Evolutionary conservation across 1,139 yeast species (phyloP), one percentile per base, ranked within the genome.

Genomic region (Trichomonascaceae sp.): DNA sequence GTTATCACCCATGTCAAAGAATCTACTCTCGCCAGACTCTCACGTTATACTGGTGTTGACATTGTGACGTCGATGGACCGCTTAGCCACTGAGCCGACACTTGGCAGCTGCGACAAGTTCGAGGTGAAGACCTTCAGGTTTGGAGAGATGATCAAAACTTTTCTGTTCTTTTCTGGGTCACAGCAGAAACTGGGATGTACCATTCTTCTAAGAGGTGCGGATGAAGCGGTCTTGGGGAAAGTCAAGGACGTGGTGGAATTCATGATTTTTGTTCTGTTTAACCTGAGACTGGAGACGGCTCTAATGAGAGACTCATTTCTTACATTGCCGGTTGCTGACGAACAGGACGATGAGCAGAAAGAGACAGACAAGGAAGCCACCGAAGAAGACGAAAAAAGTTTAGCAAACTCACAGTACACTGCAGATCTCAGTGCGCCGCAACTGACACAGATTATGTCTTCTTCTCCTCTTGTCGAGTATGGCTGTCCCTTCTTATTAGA

Each of bases 31-130:
- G 81, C 78, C 45, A 65, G 93, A 39, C 69, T 89, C 9, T 73
- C 96, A 0, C 62, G 89, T 37, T 68, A 84, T 44, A 80, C 95
- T 0, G 76, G 72, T 35, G 89, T 94, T 0, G 95, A 85, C 48
- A 76, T 92, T 20, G 71, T 75, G 3, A 63, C 70, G 2, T 74
- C 85, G 0, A 70, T 76, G 41, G 85, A 78, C 43, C 68, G 71
- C 39, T 57, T 78, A 13, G 75, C 80, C 0, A 59, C 66, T 29
- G 57, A 67, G 48, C 74, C 81, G 2, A 61, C 59, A 15, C 62
- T 89, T 32, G 99, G 98, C 0, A 62, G 65, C 3, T 87, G 97
- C 55, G 71, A 66, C 5, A 53, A 58, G 16, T 79, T 89, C 51
- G 82, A 77, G 39, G 84, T 82, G 13, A 71, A 71, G 42, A 69